These are phyloP conservation scores for Glonium stellatum DNA, from an alignment of 495 filamentous ascomycete species.

Conservation along the genomic window DNA sequence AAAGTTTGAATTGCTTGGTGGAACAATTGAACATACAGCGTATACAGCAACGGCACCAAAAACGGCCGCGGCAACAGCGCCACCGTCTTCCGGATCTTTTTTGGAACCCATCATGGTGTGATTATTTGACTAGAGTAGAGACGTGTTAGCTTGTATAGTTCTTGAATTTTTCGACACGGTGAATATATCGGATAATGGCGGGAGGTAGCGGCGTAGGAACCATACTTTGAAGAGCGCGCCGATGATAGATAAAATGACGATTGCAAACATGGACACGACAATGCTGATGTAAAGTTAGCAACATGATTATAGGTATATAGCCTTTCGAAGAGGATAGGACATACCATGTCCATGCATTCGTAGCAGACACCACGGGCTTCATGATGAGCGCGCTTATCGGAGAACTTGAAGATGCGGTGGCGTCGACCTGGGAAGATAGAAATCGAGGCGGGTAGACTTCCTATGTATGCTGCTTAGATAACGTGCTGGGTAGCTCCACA, in stretches of 20 bases:
- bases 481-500: not conserved
- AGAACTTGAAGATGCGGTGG: slow-evolving; percentile 1
- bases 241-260: slow-evolving; percentile 78
- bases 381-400: slow-evolving; percentile 46
- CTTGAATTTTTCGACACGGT: not conserved
- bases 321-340: not conserved
- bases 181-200: not conserved
- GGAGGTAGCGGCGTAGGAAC: slow-evolving; percentile 5
- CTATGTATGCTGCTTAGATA: no score
- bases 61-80: slow-evolving; percentile 70
- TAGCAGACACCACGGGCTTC: slow-evolving; percentile 83
- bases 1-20: not conserved
- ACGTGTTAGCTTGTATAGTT: slow-evolving; percentile 9
- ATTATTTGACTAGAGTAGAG: slow-evolving; percentile 50
- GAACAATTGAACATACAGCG: slow-evolving; percentile 49
- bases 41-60: slow-evolving; percentile 84
- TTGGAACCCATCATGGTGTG: slow-evolving; percentile 71
- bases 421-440: not conserved
- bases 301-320: not conserved
- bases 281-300: slow-evolving; percentile 47
- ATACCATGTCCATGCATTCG: slow-evolving; percentile 94
- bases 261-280: slow-evolving; percentile 80
- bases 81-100: slow-evolving; percentile 59
- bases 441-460: not conserved
- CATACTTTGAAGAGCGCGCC: slow-evolving; percentile 68